These are phyloP conservation scores for Clarireedia homoeocarpa DNA, from an alignment of 2,329 filamentous ascomycete genomes.

Conservation along the genomic window DNA sequence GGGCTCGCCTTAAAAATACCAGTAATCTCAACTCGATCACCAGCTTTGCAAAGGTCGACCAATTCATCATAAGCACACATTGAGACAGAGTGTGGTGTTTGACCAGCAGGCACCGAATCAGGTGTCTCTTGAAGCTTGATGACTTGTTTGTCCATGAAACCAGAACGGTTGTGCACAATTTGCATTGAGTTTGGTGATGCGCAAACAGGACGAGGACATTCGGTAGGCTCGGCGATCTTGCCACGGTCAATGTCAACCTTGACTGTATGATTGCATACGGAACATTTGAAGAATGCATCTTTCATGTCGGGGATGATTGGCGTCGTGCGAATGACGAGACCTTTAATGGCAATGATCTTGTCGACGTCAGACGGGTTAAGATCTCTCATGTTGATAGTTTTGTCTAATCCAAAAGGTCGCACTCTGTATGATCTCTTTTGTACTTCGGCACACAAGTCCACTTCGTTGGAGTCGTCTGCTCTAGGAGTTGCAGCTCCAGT, in stretches of 20 bases:
- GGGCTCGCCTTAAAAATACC: slow-evolving; percentile 95
- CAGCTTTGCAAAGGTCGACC: slow-evolving; percentile 95
- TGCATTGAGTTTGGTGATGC: slow-evolving; percentile 91
- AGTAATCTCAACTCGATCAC: slow-evolving; percentile 90
- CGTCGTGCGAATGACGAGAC: slow-evolving; percentile 89
- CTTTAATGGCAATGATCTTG: slow-evolving; percentile 90
- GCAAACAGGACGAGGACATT: slow-evolving; percentile 78
- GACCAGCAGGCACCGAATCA: slow-evolving; percentile 86
- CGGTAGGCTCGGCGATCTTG: slow-evolving; percentile 89
- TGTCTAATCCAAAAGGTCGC: slow-evolving; percentile 80
- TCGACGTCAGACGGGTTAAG: slow-evolving; percentile 95
- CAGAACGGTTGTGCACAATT: slow-evolving; percentile 91
- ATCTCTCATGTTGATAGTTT: slow-evolving; percentile 83
- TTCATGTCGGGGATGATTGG: slow-evolving; percentile 99
- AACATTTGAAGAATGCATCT: slow-evolving; percentile 94
- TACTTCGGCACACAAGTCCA: slow-evolving; percentile 70
- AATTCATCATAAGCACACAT: slow-evolving; percentile 95
- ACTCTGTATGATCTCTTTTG: slow-evolving; percentile 76
- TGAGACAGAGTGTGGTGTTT: slow-evolving; percentile 95
- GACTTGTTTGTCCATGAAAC: slow-evolving; percentile 94
- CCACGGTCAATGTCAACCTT: slow-evolving; percentile 90
- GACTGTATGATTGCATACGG: slow-evolving; percentile 84
- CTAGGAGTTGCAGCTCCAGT: slow-evolving; percentile 36
- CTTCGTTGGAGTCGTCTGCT: slow-evolving; percentile 39
- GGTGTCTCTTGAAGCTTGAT: slow-evolving; percentile 98